Evolutionary conservation across 1,284 basidiomycete genomes (phyloP), one percentile per base, ranked within the genome.

Genomic region (Gymnopus androsaceus): DNA sequence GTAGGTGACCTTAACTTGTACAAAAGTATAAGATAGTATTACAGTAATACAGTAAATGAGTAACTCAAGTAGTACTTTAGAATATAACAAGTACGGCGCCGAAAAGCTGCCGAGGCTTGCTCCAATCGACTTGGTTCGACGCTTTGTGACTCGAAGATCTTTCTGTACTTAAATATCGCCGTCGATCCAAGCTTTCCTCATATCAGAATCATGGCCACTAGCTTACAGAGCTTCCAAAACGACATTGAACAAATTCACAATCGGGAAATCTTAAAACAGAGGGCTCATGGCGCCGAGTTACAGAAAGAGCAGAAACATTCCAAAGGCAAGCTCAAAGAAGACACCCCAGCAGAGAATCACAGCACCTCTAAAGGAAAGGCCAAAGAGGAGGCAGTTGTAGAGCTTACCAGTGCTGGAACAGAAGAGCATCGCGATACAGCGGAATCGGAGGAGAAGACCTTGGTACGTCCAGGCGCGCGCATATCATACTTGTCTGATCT

Each of bases 211-310:
- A 58, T 59, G 54, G 48, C 47, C 5, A 80, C 86, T 30, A 82
- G 76, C 55, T 72, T 91, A 65, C 81, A 81, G 49, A 82, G 75
- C 52, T 91, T 91, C 67, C 89, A 91, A 69, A 78, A 71, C 63
- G 87, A 90, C 70, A 91, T 91, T 58, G 84, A 90, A 59, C 80
- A 86, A 61, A 87, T 90, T 65, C 82, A 83, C 55, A 73, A 79
- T 60, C 80, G 83, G 49, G 86, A 90, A 69, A 69, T 82, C 41
- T 72, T 76, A 27, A 88, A 80, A 69, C 84, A 88, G 62, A 81
- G 85, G 41, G 70, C 70, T 17, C 72, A 75, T 42, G 61, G 63
- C 25, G 65, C 69, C 15, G 54, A 56, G 37, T 66, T 70, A 55
- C 70, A 72, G 61, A 78, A 73, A 57, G 72, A 69, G 59, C 64